Conservation (phyloP, 495 filamentous ascomycete species). For the Trichoderma reesei region DNA sequence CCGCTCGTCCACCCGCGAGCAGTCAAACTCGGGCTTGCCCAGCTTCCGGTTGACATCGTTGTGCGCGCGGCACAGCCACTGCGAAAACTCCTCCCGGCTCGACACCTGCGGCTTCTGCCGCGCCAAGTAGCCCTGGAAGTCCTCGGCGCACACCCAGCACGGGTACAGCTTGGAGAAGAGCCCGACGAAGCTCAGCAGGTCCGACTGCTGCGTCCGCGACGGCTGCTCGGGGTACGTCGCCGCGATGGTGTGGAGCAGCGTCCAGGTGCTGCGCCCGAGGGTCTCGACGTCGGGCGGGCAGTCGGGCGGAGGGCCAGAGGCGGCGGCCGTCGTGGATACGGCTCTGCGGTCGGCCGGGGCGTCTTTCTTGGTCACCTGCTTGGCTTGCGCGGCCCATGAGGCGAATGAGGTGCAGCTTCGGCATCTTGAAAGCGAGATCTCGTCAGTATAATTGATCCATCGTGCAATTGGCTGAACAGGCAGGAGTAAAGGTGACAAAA, state of each 20-base stretch:
- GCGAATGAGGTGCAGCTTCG: slow-evolving; percentile 79
- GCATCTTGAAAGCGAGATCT: slow-evolving; percentile 48
- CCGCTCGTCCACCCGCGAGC: slow-evolving; percentile 81
- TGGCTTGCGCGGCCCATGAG: slow-evolving; percentile 49
- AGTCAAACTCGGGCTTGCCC: slow-evolving; percentile 89
- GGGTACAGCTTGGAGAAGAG: slow-evolving; percentile 81
- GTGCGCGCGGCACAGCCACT: slow-evolving; percentile 95
- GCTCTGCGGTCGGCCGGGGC: slow-evolving; percentile 18
- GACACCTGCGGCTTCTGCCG: slow-evolving; percentile 60
- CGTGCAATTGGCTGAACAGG: neutral
- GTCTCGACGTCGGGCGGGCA: slow-evolving; percentile 76
- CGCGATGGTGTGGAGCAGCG: slow-evolving; percentile 80
- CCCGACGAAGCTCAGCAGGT: slow-evolving; percentile 68
- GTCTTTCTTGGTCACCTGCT: slow-evolving; percentile 45
- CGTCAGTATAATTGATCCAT: slow-evolving; percentile 9
- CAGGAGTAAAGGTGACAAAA: too few relatives aligned
- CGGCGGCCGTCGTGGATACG: slow-evolving; percentile 24
- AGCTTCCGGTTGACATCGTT: slow-evolving; percentile 94
- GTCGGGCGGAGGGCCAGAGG: slow-evolving; percentile 30
- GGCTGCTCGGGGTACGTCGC: slow-evolving; percentile 72
- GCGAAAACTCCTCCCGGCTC: slow-evolving; percentile 65
- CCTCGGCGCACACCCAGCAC: slow-evolving; percentile 89
- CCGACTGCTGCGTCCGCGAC: slow-evolving; percentile 51
- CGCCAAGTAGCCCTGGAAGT: slow-evolving; percentile 76
- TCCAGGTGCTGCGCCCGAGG: slow-evolving; percentile 84